A percentile compares a stretch with the other conserved stretches of the same genome.
Conservation (phyloP, 495 filamentous ascomycete species). For the Neurospora discreta region DNA sequence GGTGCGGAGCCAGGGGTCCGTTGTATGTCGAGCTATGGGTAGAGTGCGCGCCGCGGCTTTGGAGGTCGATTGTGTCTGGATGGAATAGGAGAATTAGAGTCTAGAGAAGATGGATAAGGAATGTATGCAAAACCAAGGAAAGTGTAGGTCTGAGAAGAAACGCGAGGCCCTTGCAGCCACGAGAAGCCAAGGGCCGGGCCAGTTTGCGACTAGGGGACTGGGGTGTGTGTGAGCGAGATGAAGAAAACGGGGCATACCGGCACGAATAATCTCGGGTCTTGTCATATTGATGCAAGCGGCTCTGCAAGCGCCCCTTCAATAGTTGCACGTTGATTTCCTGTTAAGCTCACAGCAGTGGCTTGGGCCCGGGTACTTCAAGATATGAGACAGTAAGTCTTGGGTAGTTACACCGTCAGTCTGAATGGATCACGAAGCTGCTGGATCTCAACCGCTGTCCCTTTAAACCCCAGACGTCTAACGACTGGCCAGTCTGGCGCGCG, state of each 20-base stretch:
- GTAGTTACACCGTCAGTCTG: neutral
- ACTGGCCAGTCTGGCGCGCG: neutral
- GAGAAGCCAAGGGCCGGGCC: slow-evolving; percentile 8
- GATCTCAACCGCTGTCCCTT: neutral
- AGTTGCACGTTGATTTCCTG: neutral
- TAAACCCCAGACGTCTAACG: neutral
- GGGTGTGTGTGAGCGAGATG: slow-evolving; percentile 13
- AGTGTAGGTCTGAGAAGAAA: slow-evolving; percentile 8
- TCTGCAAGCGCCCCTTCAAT: neutral
- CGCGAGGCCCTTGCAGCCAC: slow-evolving; percentile 11
- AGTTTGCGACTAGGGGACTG: neutral
- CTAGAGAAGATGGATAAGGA: slow-evolving; percentile 7
- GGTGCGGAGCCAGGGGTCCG: slow-evolving; percentile 66
- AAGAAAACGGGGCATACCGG: slow-evolving; percentile 42
- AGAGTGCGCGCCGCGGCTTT: slow-evolving; percentile 69
- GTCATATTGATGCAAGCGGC: slow-evolving; percentile 43
- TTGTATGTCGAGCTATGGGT: slow-evolving; percentile 34
- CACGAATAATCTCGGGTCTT: slow-evolving; percentile 67
- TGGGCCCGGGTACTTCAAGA: neutral
- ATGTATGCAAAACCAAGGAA: neutral
- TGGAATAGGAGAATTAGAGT: slow-evolving; percentile 9
- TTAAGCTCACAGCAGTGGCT: neutral
- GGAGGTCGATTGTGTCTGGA: slow-evolving; percentile 89
- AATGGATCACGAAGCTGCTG: neutral
- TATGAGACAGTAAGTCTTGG: neutral